Evolutionary conservation across 257 asterid species (phyloP).

Genomic region (Verbascum thapsus): DNA sequence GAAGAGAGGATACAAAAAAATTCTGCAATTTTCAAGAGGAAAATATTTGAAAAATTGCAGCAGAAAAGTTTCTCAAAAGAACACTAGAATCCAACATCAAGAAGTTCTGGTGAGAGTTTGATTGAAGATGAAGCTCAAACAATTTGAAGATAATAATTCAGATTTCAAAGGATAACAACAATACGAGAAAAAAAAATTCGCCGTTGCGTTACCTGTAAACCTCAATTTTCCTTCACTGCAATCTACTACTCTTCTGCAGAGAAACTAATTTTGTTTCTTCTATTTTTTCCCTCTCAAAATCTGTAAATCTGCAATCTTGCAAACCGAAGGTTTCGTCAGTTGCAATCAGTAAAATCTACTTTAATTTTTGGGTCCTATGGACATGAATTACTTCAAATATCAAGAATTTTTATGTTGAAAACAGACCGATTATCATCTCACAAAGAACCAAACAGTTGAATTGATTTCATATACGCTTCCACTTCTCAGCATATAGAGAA

Average conservation of each 20-base stretch:
- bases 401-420: conserved; percentile 16
- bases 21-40: no score
- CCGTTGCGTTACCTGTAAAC: conserved; percentile 37
- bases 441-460: conserved; percentile 10
- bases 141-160: neutral
- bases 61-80: neutral
- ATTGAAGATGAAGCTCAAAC: no score
- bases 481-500: conserved; percentile 26
- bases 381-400: conserved; percentile 34
- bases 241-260: conserved; percentile 21
- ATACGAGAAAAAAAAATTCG: neutral
- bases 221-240: conserved; percentile 16
- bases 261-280: conserved; percentile 12
- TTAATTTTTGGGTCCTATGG: conserved; percentile 24
- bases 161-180: no score
- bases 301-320: conserved; percentile 36
- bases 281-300: conserved; percentile 12
- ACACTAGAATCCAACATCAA: conserved; percentile 13
- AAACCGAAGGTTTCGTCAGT: conserved; percentile 18
- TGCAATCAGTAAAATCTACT: conserved; percentile 30
- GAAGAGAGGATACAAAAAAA: no score
- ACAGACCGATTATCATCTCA: conserved; percentile 1
- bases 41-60: no score
- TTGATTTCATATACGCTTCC: conserved; percentile 20
- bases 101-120: conserved; percentile 28